phyloP scores from a whole-genome alignment of 257 asterid genomes.

The Nicotiana benthamiana region DNA sequence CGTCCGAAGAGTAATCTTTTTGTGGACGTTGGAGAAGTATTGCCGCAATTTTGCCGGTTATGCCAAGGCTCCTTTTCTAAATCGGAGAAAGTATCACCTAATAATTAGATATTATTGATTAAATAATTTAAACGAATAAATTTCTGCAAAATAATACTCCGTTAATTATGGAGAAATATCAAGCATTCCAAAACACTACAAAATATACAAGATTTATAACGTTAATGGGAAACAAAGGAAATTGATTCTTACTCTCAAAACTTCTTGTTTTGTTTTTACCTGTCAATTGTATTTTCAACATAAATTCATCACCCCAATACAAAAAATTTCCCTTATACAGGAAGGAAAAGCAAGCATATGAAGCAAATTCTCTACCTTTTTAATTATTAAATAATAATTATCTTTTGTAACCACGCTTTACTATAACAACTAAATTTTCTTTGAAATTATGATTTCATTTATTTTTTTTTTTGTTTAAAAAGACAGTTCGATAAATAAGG shows the following conservation, averaged over 20 bases:
- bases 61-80: too few relatives aligned
- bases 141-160: too few relatives aligned
- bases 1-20: too few relatives aligned
- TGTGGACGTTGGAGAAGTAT: too few relatives aligned
- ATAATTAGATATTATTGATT: neutral
- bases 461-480: too few relatives aligned
- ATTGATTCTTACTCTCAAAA: neutral
- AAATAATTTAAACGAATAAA: neutral
- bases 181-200: neutral
- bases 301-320: neutral
- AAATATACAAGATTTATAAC: neutral
- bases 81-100: neutral
- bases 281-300: neutral
- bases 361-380: neutral
- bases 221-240: neutral
- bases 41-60: too few relatives aligned
- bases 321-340: neutral
- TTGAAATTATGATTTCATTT: too few relatives aligned
- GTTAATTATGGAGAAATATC: neutral
- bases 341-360: neutral
- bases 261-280: neutral
- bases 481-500: too few relatives aligned
- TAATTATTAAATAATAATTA: too few relatives aligned
- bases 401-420: too few relatives aligned
- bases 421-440: too few relatives aligned